Percentiles rank a stretch among this genome's conserved stretches.
These are phyloP conservation scores for Pyrenopolyporus hunteri DNA, from an alignment of 495 filamentous ascomycete genomes.

Conservation along the genomic window DNA sequence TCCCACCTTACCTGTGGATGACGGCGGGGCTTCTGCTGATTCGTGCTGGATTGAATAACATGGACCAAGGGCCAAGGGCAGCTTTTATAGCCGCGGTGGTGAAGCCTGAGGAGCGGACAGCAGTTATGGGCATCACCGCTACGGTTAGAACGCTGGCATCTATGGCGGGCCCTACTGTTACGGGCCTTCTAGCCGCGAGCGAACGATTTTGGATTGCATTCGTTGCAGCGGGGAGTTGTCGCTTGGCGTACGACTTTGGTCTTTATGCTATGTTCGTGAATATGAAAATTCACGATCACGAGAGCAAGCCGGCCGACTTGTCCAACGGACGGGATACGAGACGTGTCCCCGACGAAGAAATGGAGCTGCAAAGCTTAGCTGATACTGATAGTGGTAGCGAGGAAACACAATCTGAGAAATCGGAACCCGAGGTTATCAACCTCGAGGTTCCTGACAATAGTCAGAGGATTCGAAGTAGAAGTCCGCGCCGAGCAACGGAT, in stretches of 20 bases:
- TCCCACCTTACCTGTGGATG: slow-evolving; percentile 61
- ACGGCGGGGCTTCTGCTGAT: slow-evolving; percentile 69
- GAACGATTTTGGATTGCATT: slow-evolving; percentile 74
- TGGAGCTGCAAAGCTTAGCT: slow-evolving; percentile 30
- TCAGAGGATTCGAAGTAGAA: slow-evolving; percentile 34
- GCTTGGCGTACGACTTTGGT: slow-evolving; percentile 75
- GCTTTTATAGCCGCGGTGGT: slow-evolving; percentile 80
- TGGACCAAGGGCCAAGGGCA: slow-evolving; percentile 82
- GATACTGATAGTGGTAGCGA: slow-evolving; percentile 34
- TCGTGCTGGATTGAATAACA: slow-evolving; percentile 72
- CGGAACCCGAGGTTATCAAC: neutral
- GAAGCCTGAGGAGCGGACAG: slow-evolving; percentile 75
- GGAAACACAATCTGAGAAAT: slow-evolving; percentile 8
- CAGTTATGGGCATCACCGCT: slow-evolving; percentile 74
- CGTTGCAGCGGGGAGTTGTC: slow-evolving; percentile 71
- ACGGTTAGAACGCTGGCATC: slow-evolving; percentile 68
- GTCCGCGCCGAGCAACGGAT: slow-evolving; percentile 27
- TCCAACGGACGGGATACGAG: slow-evolving; percentile 9
- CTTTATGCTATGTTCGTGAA: slow-evolving; percentile 71
- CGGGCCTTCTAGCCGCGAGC: slow-evolving; percentile 69
- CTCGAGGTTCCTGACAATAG: slow-evolving; percentile 11
- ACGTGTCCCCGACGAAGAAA: slow-evolving; percentile 32
- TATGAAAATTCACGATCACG: slow-evolving; percentile 51
- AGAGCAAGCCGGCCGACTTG: slow-evolving; percentile 30
- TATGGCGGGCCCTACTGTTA: slow-evolving; percentile 69